phyloP scores from a whole-genome alignment of 495 filamentous ascomycete genomes.

The Neurospora sp. region DNA sequence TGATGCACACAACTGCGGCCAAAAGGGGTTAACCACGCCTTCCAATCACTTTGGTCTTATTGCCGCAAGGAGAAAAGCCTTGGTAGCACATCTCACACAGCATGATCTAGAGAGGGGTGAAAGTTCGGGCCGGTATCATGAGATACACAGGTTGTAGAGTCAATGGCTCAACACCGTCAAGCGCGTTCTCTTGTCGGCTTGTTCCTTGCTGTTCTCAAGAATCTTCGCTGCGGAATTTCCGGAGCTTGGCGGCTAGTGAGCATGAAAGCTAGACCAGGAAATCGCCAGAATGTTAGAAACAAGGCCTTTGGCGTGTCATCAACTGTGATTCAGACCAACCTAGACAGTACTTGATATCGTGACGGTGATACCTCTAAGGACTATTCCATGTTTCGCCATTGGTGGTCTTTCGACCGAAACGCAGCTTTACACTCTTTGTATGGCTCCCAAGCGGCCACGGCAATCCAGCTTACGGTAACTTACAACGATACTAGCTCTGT shows the following conservation, averaged over 20 bases:
- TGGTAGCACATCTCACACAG: not conserved
- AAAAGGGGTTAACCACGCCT: not conserved
- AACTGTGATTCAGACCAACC: not conserved
- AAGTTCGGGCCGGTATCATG: not conserved
- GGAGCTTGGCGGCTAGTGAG: not conserved
- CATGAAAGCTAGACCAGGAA: not conserved
- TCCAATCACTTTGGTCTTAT: not conserved
- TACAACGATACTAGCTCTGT: not conserved
- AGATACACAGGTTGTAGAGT: not conserved
- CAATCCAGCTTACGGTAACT: not conserved
- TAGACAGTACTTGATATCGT: not conserved
- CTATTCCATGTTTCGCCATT: not conserved
- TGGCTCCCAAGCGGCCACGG: not conserved
- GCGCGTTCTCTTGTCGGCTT: not conserved
- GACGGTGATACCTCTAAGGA: not conserved
- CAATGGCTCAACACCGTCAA: not conserved
- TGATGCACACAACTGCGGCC: not conserved
- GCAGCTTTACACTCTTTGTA: not conserved
- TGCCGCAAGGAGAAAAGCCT: not conserved
- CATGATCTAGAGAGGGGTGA: not conserved
- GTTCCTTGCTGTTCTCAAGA: not conserved
- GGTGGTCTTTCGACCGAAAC: not conserved
- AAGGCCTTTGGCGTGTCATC: not conserved
- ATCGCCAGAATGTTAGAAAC: not conserved
- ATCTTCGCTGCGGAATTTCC: not conserved